Base-by-base conservation (phyloP, 2,329 filamentous ascomycete genomes). In the Monilinia laxa region DNA sequence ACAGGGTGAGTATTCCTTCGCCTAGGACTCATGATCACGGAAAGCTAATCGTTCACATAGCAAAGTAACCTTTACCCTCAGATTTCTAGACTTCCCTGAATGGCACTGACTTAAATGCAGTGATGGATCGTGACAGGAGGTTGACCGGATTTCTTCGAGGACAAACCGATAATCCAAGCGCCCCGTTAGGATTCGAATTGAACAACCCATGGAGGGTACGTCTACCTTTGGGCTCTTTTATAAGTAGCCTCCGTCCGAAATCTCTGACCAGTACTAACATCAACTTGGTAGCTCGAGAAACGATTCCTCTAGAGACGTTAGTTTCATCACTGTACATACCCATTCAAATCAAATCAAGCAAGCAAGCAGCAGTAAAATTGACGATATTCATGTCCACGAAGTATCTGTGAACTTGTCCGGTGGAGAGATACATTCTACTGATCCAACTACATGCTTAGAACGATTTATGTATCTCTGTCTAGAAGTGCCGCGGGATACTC, bases 161-260 rank as follows among this genome's bases (percentile, higher is more conserved):
- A 59, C 78, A 80, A 70, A 76, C 75, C 45, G 78, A 79, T 66
- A 74, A 74, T 54, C 70, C 77, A 55, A 69, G 69, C 23, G 78
- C 78, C 58, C 78, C 78, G 14, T 54, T 70, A 23, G 78, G 78
- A 62, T 80, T 79, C 69, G 78, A 79, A 69, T 68, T 79, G 68
- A 80, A 76, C 73, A 80, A 79, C 67, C 76, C 76, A 64, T 80
- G 78, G 78, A 79, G 76, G 71, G 78, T 80, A 75, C 42, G 76
- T 73, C 56, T 69, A 51, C 49, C 53, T 14, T 14, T 23, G n/a
- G 23, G 31, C 31, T 6, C 7, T 5, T 23, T 38, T 16, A 12
- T 25, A 28, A 53, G 23, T 10, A 20, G 16, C 51, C n/a, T 63
- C 18, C 35, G 31, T 16, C n/a, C 5, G 5, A 35, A 35, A 45